Evolutionary conservation across 1,139 yeast genomes (phyloP).

Genomic region (Kurtzmaniella quercitrusa): DNA sequence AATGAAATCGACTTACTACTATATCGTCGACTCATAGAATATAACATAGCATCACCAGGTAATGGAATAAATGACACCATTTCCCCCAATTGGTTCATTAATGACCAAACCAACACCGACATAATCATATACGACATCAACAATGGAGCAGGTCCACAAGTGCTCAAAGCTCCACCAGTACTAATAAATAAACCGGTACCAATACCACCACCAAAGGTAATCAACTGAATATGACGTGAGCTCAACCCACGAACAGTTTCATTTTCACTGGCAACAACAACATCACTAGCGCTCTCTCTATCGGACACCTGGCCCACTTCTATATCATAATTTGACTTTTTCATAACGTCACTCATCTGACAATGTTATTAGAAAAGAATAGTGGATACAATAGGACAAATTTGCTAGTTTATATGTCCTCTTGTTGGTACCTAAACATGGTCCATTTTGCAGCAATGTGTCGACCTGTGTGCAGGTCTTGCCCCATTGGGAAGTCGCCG

Average conservation of each 20-base stretch:
- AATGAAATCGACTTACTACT: slow-evolving; percentile 38
- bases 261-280: background rate
- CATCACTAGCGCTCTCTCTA: background rate
- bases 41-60: slow-evolving; percentile 18
- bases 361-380: too few species aligned
- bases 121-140: slow-evolving; percentile 36
- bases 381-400: too few species aligned
- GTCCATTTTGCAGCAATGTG: too few species aligned
- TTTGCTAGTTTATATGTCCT: background rate
- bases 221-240: slow-evolving; percentile 16
- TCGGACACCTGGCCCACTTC: background rate
- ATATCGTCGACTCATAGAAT: slow-evolving; percentile 38
- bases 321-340: background rate
- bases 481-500: too few species aligned
- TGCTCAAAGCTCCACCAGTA: slow-evolving; percentile 20
- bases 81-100: slow-evolving; percentile 48
- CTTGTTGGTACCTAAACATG: too few species aligned
- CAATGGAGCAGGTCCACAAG: slow-evolving; percentile 23
- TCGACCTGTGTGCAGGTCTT: too few species aligned
- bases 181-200: slow-evolving; percentile 24
- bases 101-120: slow-evolving; percentile 40
- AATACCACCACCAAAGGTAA: slow-evolving; percentile 22
- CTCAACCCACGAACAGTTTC: background rate
- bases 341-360: background rate
- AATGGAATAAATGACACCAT: slow-evolving; percentile 47